These are phyloP conservation scores for Leccinum fibrillosum DNA, from an alignment of 768 basidiomycete genomes.

Conservation along the genomic window DNA sequence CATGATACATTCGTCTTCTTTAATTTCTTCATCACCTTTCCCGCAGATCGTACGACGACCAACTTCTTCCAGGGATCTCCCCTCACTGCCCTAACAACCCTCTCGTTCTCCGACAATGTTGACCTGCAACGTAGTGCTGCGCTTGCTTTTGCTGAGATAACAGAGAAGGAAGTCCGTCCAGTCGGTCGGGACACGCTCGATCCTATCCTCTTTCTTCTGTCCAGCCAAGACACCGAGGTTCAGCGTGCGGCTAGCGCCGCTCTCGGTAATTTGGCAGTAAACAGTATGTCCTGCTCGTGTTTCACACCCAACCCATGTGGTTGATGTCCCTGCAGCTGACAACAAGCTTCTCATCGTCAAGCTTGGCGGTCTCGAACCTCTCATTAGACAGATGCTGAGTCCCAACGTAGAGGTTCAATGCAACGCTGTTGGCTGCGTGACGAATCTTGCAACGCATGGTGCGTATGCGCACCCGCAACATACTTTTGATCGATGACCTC, in stretches of 20 bases:
- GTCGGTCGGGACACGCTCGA: conserved; percentile 97
- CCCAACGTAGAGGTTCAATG: conserved; percentile 99
- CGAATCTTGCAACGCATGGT: conserved; percentile 98
- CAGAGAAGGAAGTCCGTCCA: conserved; percentile 97
- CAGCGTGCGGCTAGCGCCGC: conserved; percentile 98
- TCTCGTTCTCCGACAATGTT: conserved; percentile 98
- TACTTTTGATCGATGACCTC: conserved; percentile 2
- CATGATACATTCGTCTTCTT: conserved; percentile 2
- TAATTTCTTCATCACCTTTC: not conserved
- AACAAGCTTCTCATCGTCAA: conserved; percentile 99
- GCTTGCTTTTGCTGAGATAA: conserved; percentile 98
- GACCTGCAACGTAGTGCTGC: conserved; percentile 98
- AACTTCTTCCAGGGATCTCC: conserved; percentile 97
- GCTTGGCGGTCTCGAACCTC: conserved; percentile 93
- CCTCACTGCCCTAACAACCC: conserved; percentile 88
- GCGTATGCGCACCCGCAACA: conserved; percentile 23
- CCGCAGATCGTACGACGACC: conserved; percentile 84
- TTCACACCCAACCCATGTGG: conserved; percentile 9
- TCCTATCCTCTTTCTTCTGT: conserved; percentile 94
- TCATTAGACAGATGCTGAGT: conserved; percentile 98
- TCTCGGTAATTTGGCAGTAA: conserved; percentile 95
- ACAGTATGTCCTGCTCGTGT: conserved; percentile 62
- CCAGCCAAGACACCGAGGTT: conserved; percentile 97
- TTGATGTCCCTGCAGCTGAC: conserved; percentile 59
- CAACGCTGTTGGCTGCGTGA: conserved; percentile 98